Conservation (phyloP, 768 basidiomycete genomes). For the Panaeolus cyanescens region DNA sequence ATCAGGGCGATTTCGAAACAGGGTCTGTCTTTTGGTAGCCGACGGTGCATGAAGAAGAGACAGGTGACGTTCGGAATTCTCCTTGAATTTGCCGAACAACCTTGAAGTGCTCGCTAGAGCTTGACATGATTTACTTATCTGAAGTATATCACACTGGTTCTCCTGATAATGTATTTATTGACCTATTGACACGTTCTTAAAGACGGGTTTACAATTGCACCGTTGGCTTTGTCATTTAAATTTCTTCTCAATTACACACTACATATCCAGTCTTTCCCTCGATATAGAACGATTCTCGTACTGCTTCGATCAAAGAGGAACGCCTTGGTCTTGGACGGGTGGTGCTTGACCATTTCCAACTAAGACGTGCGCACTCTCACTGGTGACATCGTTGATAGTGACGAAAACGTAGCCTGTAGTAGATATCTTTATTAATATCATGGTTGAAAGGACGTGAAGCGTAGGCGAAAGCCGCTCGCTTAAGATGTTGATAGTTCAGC, state of each 20-base stretch:
- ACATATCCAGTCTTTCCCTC: too few relatives aligned
- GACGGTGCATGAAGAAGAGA: background rate
- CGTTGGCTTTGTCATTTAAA: too few relatives aligned
- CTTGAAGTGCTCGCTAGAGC: too few relatives aligned
- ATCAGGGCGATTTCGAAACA: background rate
- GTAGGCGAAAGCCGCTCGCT: background rate
- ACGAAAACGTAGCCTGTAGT: slow-evolving; percentile 29
- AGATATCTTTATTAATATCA: background rate
- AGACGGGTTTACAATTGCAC: too few relatives aligned
- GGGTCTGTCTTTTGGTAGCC: background rate
- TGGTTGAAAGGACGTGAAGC: too few relatives aligned
- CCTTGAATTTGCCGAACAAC: background rate
- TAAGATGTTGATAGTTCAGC: too few relatives aligned
- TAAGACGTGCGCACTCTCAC: slow-evolving; percentile 37
- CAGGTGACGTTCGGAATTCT: background rate
- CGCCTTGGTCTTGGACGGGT: slow-evolving; percentile 36
- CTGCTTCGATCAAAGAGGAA: slow-evolving; percentile 12
- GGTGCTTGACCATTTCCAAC: slow-evolving; percentile 41
- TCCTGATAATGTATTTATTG: background rate
- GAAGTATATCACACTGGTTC: too few relatives aligned
- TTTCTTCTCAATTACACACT: too few relatives aligned
- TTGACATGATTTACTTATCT: too few relatives aligned
- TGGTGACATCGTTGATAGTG: slow-evolving; percentile 35
- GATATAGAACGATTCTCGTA: too few relatives aligned
- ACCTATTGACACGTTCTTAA: background rate